phyloP scores from a whole-genome alignment of 352 stramenopile species.

The Pythium monospermum region DNA sequence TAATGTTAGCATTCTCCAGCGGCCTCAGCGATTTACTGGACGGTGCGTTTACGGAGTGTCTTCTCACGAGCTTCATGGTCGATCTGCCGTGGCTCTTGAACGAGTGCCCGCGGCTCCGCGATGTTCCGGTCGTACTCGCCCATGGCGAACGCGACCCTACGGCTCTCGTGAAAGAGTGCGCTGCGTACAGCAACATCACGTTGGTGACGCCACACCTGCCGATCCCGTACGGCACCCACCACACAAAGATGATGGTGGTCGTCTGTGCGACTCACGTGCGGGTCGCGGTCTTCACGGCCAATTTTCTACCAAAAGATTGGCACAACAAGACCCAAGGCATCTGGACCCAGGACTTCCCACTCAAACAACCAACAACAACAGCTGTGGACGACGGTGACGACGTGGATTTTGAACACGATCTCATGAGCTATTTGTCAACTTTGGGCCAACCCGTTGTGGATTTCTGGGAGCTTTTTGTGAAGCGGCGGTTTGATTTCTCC shows the following conservation, averaged over 20 bases:
- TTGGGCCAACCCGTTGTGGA: slow-evolving; percentile 35
- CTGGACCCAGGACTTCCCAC: slow-evolving; percentile 78
- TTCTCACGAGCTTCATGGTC: slow-evolving; percentile 84
- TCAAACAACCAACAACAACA: slow-evolving; percentile 25
- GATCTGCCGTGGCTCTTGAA: slow-evolving; percentile 70
- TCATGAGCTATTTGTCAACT: slow-evolving; percentile 54
- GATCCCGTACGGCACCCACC: slow-evolving; percentile 82
- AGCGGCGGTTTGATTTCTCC: slow-evolving; percentile 60
- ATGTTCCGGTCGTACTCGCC: slow-evolving; percentile 66
- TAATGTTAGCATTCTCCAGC: slow-evolving; percentile 40
- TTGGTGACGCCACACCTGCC: slow-evolving; percentile 55
- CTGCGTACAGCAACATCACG: slow-evolving; percentile 49
- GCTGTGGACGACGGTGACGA: background rate
- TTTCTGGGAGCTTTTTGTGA: slow-evolving; percentile 46
- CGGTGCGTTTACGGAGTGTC: slow-evolving; percentile 46
- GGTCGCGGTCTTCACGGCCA: slow-evolving; percentile 82
- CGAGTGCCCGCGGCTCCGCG: slow-evolving; percentile 45
- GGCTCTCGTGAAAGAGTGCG: slow-evolving; percentile 51
- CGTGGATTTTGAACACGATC: slow-evolving; percentile 55
- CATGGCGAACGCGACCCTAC: slow-evolving; percentile 62
- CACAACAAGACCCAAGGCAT: slow-evolving; percentile 81
- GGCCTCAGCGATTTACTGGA: slow-evolving; percentile 45
- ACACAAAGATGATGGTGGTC: slow-evolving; percentile 84
- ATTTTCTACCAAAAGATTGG: slow-evolving; percentile 78
- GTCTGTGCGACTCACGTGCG: slow-evolving; percentile 59